These are phyloP conservation scores for Ogataea parapolymorpha DNA, from an alignment of 805 yeast genomes.

Conservation along the genomic window DNA sequence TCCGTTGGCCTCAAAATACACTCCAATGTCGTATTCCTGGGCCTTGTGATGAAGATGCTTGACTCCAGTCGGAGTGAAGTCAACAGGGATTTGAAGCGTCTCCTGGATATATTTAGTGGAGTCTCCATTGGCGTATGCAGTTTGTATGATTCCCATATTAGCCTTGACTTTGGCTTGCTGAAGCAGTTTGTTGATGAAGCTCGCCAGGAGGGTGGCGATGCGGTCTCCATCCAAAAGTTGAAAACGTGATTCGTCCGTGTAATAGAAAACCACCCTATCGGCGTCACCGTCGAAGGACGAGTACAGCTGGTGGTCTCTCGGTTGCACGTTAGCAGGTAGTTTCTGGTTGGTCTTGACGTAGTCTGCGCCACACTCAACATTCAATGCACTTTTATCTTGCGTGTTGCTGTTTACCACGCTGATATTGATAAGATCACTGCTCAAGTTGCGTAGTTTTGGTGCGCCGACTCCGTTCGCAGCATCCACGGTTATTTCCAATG, in stretches of 20 bases:
- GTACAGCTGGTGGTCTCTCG: conserved; percentile 48
- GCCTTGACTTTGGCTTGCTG: conserved; percentile 35
- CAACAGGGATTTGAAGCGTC: conserved; percentile 68
- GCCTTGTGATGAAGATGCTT: conserved; percentile 95
- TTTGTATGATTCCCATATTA: conserved; percentile 80
- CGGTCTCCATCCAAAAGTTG: conserved; percentile 87
- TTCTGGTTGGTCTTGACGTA: conserved; percentile 86
- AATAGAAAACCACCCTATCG: conserved; percentile 86
- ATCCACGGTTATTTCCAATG: conserved; percentile 59
- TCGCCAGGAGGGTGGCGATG: conserved; percentile 80
- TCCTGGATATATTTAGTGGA: conserved; percentile 71
- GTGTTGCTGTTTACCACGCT: conserved; percentile 52
- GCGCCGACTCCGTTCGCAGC: conserved; percentile 98
- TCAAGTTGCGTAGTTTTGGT: conserved; percentile 54
- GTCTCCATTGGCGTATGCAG: conserved; percentile 96
- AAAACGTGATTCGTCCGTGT: conserved; percentile 41
- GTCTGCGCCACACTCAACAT: conserved; percentile 90
- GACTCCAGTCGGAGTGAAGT: conserved; percentile 93
- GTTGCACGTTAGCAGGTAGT: conserved; percentile 60
- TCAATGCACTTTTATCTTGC: conserved; percentile 54
- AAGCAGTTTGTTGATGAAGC: conserved; percentile 50
- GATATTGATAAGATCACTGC: conserved; percentile 38
- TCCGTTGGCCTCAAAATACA: conserved; percentile 98
- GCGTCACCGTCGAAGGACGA: conserved; percentile 98
- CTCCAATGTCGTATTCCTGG: conserved; percentile 78